Base-by-base conservation (phyloP, 2,329 filamentous ascomycete genomes). In the Neodidymelliopsis sp. region DNA sequence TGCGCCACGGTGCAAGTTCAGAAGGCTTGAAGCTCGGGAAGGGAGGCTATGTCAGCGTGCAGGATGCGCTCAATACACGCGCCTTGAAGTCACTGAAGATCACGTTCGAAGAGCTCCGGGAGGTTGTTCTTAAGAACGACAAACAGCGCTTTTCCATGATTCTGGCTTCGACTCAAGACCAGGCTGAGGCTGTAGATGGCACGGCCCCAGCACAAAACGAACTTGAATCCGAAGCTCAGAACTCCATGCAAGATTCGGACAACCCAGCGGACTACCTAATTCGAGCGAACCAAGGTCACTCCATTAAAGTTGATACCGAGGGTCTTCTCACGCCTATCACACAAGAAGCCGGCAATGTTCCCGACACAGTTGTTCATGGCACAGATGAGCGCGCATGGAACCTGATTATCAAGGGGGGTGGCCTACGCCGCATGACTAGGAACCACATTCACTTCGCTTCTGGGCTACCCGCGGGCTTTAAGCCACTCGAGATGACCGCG, bases 261-360 rank as follows among this genome's bases (percentile, higher is more conserved):
- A 77, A 88, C 38, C 81, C 90, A 0, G 72, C 80, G 0, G 80
- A 88, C 71, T 97, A 87, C 77, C 80, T 95, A 23, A 97, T 99
- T 75, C 91, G 94, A 65, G 94, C 94, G 20, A 96, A 95, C 67
- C 94, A 97, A 76, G 94, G 94, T 44, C 94, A 97, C 77, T 91
- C 85, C 63, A 89, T 99, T 67, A 84, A 85, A 65, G 76, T 87
- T 25, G 87, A 90, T 20, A 84, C 84, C n/a, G 84, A 87, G 35
- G 82, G 82, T 0, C 81, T 95, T 2, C 82, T 96, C 3, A 81
- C 79, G 15, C 85, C 87, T 6, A 78, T 97, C 48, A 86, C 65
- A 0, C 15, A 36, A 1, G 80, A 81, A 24, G 74, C 69, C 6
- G 80, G 65, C 18, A 83, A 83, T 54, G 62, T 92, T 1, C 90